Evolutionary conservation across 1,139 yeast genomes (phyloP).

Genomic region (Yamadazyma membranifaciens): DNA sequence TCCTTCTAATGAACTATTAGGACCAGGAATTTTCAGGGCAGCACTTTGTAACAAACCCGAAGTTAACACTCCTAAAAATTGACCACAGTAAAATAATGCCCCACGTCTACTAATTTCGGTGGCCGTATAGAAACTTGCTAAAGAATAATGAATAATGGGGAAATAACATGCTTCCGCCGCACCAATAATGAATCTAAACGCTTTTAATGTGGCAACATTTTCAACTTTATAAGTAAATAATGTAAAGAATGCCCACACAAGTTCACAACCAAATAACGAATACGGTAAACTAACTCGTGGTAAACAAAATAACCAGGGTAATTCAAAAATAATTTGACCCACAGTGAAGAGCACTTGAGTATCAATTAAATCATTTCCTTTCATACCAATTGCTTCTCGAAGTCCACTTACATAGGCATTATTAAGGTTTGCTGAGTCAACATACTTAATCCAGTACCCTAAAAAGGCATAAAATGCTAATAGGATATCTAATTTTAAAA

Average conservation of each 20-base stretch:
- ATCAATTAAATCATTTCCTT: slow-evolving; percentile 28
- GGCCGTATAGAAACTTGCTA: slow-evolving; percentile 26
- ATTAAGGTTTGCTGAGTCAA: slow-evolving; percentile 22
- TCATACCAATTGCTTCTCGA: slow-evolving; percentile 25
- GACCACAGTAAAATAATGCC: slow-evolving; percentile 28
- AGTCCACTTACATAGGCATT: slow-evolving; percentile 32
- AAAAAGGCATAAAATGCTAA: slow-evolving; percentile 25
- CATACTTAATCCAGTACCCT: slow-evolving; percentile 27
- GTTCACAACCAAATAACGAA: slow-evolving; percentile 21
- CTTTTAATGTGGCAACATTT: slow-evolving; percentile 21
- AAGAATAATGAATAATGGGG: slow-evolving; percentile 22
- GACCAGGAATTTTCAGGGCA: slow-evolving; percentile 19
- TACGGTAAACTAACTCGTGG: slow-evolving; percentile 24
- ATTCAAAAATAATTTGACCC: slow-evolving; percentile 25
- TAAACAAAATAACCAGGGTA: slow-evolving; percentile 24
- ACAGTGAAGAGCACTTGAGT: slow-evolving; percentile 27
- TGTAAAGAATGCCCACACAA: slow-evolving; percentile 27
- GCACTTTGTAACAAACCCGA: slow-evolving; percentile 30
- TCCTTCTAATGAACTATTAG: slow-evolving; percentile 20
- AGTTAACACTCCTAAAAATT: slow-evolving; percentile 28
- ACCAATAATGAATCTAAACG: slow-evolving; percentile 29
- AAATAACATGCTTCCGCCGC: slow-evolving; percentile 26
- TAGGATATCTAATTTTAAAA: slow-evolving; percentile 25
- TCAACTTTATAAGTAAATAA: slow-evolving; percentile 19
- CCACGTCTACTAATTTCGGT: slow-evolving; percentile 27